Evolutionary conservation across 805 yeast genomes (phyloP).

Genomic region (Candida quercuum): DNA sequence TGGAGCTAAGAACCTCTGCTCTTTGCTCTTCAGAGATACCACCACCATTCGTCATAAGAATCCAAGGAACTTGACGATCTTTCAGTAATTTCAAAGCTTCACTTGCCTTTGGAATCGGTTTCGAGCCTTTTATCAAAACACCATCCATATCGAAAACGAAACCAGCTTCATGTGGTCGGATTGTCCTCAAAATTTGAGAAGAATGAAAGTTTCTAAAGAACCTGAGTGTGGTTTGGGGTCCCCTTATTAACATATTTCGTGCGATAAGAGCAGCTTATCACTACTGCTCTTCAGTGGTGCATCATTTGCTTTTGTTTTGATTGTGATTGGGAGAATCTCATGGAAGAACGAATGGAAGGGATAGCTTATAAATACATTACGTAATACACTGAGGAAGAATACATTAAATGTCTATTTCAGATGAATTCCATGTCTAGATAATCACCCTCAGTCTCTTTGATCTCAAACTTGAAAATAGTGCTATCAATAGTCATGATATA

Average conservation of each 20-base stretch:
- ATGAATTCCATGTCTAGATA: not conserved
- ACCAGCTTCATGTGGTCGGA: constrained; percentile 13
- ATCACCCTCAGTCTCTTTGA: not conserved
- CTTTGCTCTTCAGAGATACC: constrained; percentile 67
- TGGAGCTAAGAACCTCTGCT: constrained; percentile 43
- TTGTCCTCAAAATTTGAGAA: not conserved
- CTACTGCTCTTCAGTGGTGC: too few species aligned
- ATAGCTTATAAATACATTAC: too few species aligned
- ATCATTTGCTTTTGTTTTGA: too few species aligned
- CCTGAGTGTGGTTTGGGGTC: not conserved
- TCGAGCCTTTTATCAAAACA: constrained; percentile 70
- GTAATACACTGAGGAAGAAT: too few species aligned
- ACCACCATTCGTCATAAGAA: constrained; percentile 89
- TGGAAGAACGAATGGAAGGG: too few species aligned
- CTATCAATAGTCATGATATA: not conserved
- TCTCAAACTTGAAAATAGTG: not conserved
- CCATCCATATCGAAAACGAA: constrained; percentile 61
- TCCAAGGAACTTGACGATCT: constrained; percentile 58
- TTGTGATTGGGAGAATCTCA: too few species aligned
- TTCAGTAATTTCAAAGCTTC: constrained; percentile 53
- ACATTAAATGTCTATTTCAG: not conserved
- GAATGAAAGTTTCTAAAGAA: constrained; percentile 5
- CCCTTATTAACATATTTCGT: not conserved
- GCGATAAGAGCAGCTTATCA: too few species aligned
- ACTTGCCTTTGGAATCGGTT: constrained; percentile 60